phyloP scores from a whole-genome alignment of 2,329 filamentous ascomycete genomes.

The Dactylellina sp. region DNA sequence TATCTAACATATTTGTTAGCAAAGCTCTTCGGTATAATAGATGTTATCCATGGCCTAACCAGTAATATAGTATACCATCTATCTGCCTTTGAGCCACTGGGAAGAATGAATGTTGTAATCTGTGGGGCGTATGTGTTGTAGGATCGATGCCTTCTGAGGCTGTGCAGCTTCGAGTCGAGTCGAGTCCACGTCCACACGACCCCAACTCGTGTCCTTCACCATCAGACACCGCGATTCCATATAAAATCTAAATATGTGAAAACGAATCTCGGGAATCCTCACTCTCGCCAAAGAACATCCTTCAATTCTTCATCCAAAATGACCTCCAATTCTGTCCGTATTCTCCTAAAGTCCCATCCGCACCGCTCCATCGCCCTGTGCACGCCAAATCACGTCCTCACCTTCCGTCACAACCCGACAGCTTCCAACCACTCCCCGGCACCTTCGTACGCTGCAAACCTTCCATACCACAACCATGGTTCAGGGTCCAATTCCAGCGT shows the following conservation, averaged over 20 bases:
- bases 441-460: slow-evolving; percentile 61
- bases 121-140: background rate
- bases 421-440: slow-evolving; percentile 63
- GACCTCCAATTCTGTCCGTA: slow-evolving; percentile 70
- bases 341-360: slow-evolving; percentile 86
- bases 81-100: too few species aligned
- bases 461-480: slow-evolving; percentile 44
- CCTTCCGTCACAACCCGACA: slow-evolving; percentile 81
- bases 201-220: slow-evolving; percentile 37
- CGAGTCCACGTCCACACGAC: slow-evolving; percentile 34
- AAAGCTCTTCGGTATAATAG: too few species aligned
- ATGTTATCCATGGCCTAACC: too few species aligned
- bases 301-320: slow-evolving; percentile 41
- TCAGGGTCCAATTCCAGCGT: slow-evolving; percentile 60
- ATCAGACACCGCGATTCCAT: slow-evolving; percentile 7
- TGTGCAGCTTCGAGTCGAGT: background rate
- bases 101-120: background rate
- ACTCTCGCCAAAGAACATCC: slow-evolving; percentile 9
- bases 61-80: too few species aligned
- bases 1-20: too few species aligned
- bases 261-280: background rate
- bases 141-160: background rate
- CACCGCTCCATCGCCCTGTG: slow-evolving; percentile 88
- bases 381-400: slow-evolving; percentile 80
- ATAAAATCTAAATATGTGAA: slow-evolving; percentile 38